A percentile compares a stretch with the other conserved stretches of the same genome.
These are phyloP conservation scores for Suillus plorans DNA, from an alignment of 768 basidiomycete genomes.

Conservation along the genomic window DNA sequence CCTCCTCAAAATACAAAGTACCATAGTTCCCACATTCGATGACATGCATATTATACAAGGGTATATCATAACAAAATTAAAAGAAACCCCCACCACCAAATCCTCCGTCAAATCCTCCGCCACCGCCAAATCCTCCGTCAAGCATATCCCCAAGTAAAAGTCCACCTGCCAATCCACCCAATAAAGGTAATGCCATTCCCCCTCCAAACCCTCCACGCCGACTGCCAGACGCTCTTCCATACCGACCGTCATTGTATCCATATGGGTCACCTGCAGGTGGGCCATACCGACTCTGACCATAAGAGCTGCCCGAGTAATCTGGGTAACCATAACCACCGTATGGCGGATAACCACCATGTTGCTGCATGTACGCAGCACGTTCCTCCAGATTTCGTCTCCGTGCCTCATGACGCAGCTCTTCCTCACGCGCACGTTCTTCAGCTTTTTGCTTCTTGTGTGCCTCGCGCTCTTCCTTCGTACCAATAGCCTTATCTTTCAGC, in stretches of 20 bases:
- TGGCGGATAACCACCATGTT: slow-evolving; percentile 29
- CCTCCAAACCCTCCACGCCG: slow-evolving; percentile 20
- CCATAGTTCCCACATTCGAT: slow-evolving; percentile 1
- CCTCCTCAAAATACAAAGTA: not conserved
- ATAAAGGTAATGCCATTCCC: slow-evolving; percentile 39
- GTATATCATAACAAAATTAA: not conserved
- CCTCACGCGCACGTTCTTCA: slow-evolving; percentile 27
- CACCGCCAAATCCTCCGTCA: slow-evolving; percentile 36
- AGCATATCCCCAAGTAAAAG: slow-evolving; percentile 47
- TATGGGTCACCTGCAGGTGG: slow-evolving; percentile 9
- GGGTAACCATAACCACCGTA: slow-evolving; percentile 21
- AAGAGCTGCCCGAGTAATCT: not conserved
- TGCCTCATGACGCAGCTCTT: slow-evolving; percentile 19
- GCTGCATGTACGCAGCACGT: slow-evolving; percentile 36
- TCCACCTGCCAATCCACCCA: slow-evolving; percentile 51
- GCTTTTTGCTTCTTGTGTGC: slow-evolving; percentile 34
- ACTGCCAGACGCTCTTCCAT: slow-evolving; percentile 4
- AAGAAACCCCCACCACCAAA: slow-evolving; percentile 21
- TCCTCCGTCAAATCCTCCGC: slow-evolving; percentile 22
- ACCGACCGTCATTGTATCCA: slow-evolving; percentile 9
- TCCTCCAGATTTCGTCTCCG: slow-evolving; percentile 23
- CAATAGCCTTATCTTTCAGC: slow-evolving; percentile 62
- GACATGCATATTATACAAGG: not conserved
- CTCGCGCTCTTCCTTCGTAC: slow-evolving; percentile 65
- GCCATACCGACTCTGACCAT: not conserved